phyloP scores from a whole-genome alignment of 495 filamentous ascomycete species.

The Trichoderma erinaceum region DNA sequence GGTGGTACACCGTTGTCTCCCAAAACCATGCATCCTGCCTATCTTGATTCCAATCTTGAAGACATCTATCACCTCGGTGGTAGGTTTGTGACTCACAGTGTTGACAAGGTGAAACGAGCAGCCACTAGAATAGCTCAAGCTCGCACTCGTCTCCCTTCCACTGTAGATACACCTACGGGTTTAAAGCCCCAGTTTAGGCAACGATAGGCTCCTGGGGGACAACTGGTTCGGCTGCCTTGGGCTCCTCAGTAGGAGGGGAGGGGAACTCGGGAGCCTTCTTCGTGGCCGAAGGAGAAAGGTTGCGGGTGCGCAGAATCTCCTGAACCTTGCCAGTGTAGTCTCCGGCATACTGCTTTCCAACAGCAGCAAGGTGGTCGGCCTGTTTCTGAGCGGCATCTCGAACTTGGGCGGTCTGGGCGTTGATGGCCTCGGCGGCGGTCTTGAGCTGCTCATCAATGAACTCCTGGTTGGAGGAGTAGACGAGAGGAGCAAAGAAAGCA shows the following conservation, averaged over 20 bases:
- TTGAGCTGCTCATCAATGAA: slow-evolving; percentile 81
- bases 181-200: neutral
- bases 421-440: slow-evolving; percentile 63
- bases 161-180: neutral
- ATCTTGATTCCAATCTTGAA: neutral
- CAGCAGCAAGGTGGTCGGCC: slow-evolving; percentile 65
- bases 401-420: slow-evolving; percentile 75
- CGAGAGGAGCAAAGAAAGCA: slow-evolving; percentile 77
- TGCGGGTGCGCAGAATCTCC: slow-evolving; percentile 51
- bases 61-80: neutral
- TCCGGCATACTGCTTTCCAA: slow-evolving; percentile 72
- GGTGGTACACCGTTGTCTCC: neutral
- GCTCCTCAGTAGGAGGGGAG: slow-evolving; percentile 14
- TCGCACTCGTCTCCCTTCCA: neutral
- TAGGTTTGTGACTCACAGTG: neutral
- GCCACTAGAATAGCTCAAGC: neutral
- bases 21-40: neutral
- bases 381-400: slow-evolving; percentile 75
- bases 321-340: slow-evolving; percentile 84
- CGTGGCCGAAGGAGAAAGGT: slow-evolving; percentile 36
- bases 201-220: slow-evolving; percentile 4
- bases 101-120: neutral
- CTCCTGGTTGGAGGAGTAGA: slow-evolving; percentile 92
- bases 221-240: slow-evolving; percentile 1
- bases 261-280: slow-evolving; percentile 14